phyloP scores from a whole-genome alignment of 441 rosid genomes.

The Macaranga tanarius region DNA sequence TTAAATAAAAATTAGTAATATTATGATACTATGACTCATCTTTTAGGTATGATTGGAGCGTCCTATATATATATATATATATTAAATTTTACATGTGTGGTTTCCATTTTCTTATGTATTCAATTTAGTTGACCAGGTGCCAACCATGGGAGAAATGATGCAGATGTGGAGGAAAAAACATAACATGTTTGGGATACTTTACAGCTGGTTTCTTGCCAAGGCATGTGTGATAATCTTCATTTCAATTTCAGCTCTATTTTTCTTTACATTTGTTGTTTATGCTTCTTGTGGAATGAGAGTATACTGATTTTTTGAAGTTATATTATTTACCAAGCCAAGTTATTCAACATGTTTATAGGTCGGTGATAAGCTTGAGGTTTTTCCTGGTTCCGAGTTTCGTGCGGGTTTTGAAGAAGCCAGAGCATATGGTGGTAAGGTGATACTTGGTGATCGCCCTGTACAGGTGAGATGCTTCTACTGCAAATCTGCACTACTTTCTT shows the following conservation, averaged over 20 bases:
- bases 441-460: conserved; percentile 92
- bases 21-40: neutral
- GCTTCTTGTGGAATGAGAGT: neutral
- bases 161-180: conserved; percentile 86
- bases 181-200: conserved; percentile 72
- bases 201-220: conserved; percentile 88
- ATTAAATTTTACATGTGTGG: neutral
- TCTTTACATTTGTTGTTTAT: neutral
- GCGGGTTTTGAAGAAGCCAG: conserved; percentile 87
- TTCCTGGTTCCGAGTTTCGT: conserved; percentile 80
- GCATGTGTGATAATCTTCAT: conserved; percentile 31
- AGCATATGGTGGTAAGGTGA: conserved; percentile 71
- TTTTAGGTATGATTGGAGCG: neutral
- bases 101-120: conserved; percentile 15
- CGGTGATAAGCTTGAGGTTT: conserved; percentile 75
- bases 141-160: conserved; percentile 72
- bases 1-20: neutral
- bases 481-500: neutral
- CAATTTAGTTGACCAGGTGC: conserved; percentile 48
- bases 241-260: neutral
- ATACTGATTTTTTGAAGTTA: neutral
- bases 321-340: conserved; percentile 4
- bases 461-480: conserved; percentile 28
- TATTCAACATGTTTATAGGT: conserved; percentile 43
- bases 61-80: neutral